Base-by-base conservation (phyloP, 176 grass and related monocot genomes). In the Oryza meyeriana region DNA sequence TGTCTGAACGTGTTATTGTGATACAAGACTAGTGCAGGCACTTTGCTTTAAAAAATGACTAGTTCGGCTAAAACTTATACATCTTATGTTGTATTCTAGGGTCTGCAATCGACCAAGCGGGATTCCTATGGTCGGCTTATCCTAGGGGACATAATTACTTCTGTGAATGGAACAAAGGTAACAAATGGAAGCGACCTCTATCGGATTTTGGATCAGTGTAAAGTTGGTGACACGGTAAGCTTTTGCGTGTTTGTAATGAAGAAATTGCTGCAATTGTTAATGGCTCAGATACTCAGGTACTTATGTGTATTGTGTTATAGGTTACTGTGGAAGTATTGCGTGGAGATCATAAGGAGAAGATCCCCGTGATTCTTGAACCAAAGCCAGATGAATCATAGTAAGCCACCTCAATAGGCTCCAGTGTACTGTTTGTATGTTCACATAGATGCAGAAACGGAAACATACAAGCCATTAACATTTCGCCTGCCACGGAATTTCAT, bases 211-310 rank as follows among this genome's bases (percentile, higher is more conserved):
- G 96, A 98, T 70, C 96, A 98, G 57, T 98, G 96, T 78, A 94
- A 99, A 95, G 91, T 99, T 71, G 96, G 96, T n/a, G 96, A 99
- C 1, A 95, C 77, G 87, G 96, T 99, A 90, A 88, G 64, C 12
- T 77, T 72, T 35, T 7, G 28, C 12, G 0, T 72, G 10, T 34
- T 24, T 69, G 5, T 30, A 33, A 81, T 50, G 1, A 52, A 31
- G 12, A 40, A 14, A 66, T 11, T 66, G 24, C 29, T 38, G 18
- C 42, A 22, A 25, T 69, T 57, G n/a, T 17, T 68, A 78, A 20
- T 35, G 38, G 44, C 55, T 27, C 24, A 28, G 35, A 4, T 64
- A 12, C 76, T 61, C 24, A n/a, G 42, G 8, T 71, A 12, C 76
- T 61, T 22, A 62, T 25, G 44, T 66, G 0, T 61, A 14, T 38